Base-by-base conservation (phyloP, 441 rosid genomes). In the Erodium trifolium region DNA sequence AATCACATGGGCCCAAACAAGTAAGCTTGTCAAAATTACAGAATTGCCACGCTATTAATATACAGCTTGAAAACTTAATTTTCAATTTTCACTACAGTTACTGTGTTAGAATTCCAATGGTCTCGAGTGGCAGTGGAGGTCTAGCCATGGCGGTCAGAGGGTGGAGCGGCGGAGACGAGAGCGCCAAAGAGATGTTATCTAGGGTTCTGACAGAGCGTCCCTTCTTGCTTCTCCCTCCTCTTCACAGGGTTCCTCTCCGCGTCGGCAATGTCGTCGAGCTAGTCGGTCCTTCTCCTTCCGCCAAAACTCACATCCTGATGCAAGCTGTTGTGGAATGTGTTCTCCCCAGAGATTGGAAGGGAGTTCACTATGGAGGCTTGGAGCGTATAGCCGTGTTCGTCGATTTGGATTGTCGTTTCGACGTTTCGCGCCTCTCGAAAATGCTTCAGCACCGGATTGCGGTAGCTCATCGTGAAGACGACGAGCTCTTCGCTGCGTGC, bases 351-450 rank as follows among this genome's bases (percentile, higher is more conserved):
- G 82, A 76, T 69, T 82, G 96, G 92, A 82, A 81, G 5, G 89
- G 88, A 8, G 71, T 82, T 17, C 77, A 75, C 67, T 92, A 82
- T 8, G 97, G 97, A 4, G 97, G 97, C 17, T 77, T 82, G 65
- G 93, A 82, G 70, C 86, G 66, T 63, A 10, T 80, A 4, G 92
- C 81, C 37, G 67, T 86, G 74, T 90, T 82, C 75, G 57, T 92
- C 63, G 97, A 90, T 78, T 78, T 90, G 79, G 98, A 90, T 79
- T 88, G 93, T 63, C 85, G 92, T 11, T 87, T 92, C 34, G 92
- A 92, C 65, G 70, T 85, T 12, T 66, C 68, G 5, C 88, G 91
- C 64, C 84, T 92, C 8, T 80, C 91, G 16, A 76, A 88, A 14
- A 53, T 90, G 83, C 85, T 92, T 31, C 79, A 74, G 69, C 75